These are phyloP conservation scores for Pseudogymnoascus sp. DNA, from an alignment of 2,329 filamentous ascomycete species.

Conservation along the genomic window DNA sequence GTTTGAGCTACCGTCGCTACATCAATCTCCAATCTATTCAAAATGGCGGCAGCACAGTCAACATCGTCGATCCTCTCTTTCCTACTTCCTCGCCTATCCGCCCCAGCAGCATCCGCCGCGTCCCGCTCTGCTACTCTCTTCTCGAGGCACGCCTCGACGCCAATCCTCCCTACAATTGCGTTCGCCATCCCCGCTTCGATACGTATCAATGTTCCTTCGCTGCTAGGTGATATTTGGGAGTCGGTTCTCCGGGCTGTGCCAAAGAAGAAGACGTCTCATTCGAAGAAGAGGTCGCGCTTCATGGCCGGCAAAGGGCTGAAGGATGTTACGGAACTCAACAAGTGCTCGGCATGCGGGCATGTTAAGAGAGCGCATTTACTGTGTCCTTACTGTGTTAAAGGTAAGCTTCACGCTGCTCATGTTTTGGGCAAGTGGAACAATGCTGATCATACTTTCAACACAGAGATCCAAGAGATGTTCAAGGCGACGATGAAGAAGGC, in stretches of 20 bases:
- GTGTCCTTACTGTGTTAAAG: slow-evolving; percentile 77
- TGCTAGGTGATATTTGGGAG: slow-evolving; percentile 85
- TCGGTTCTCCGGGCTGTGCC: slow-evolving; percentile 85
- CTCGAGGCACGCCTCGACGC: slow-evolving; percentile 37
- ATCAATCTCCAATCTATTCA: slow-evolving; percentile 15
- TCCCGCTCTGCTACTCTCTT: slow-evolving; percentile 38
- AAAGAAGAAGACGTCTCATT: slow-evolving; percentile 98
- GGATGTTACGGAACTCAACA: slow-evolving; percentile 80
- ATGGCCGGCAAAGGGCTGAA: slow-evolving; percentile 93
- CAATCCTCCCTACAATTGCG: slow-evolving; percentile 45
- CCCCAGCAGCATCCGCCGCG: slow-evolving; percentile 33
- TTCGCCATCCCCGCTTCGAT: slow-evolving; percentile 53
- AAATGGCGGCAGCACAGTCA: slow-evolving; percentile 39
- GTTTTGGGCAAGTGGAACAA: not conserved
- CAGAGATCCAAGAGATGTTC: slow-evolving; percentile 27
- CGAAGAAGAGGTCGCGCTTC: slow-evolving; percentile 86
- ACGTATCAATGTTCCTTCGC: slow-evolving; percentile 52
- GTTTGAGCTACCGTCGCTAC: not conserved
- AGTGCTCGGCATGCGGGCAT: slow-evolving; percentile 81
- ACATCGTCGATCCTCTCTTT: slow-evolving; percentile 36
- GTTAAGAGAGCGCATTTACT: slow-evolving; percentile 82
- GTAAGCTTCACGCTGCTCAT: slow-evolving; percentile 43
- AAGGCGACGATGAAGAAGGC: slow-evolving; percentile 15
- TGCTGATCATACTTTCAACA: slow-evolving; percentile 14
- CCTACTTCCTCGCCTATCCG: slow-evolving; percentile 48